Evolutionary conservation across 148 eudicot species (phyloP).

Genomic region (Rhododendron griersonianum): DNA sequence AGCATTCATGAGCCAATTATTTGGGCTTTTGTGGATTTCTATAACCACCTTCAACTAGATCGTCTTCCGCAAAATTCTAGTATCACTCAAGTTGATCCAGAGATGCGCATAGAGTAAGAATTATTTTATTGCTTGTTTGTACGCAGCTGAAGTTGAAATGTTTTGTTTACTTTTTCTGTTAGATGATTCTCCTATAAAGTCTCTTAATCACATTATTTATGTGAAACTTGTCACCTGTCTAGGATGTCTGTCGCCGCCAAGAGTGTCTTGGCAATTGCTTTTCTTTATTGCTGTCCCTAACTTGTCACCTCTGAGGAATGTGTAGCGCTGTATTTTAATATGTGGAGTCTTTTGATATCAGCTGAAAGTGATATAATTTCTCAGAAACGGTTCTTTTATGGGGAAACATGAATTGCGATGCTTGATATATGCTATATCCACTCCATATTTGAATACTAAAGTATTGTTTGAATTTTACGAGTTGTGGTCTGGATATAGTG

Average conservation of each 20-base stretch:
- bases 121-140: conserved; percentile 1
- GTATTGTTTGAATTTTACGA: not conserved
- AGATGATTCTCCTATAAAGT: not conserved
- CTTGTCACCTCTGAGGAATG: not conserved
- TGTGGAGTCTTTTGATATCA: not conserved
- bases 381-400: not conserved
- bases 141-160: not conserved
- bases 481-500: not conserved
- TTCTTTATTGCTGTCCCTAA: not conserved
- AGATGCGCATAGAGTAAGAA: conserved; percentile 91
- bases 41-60: conserved; percentile 69
- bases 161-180: not conserved
- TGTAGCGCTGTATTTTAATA: not conserved
- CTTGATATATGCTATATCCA: not conserved
- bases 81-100: conserved; percentile 94
- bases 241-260: not conserved
- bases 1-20: conserved; percentile 95
- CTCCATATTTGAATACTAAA: not conserved
- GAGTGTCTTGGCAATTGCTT: not conserved
- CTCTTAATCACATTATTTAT: not conserved
- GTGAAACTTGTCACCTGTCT: not conserved
- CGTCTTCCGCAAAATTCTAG: conserved; percentile 66
- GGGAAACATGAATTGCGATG: not conserved
- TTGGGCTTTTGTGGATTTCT: conserved; percentile 88
- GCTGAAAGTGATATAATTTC: not conserved